Conservation (phyloP, 352 stramenopile genomes). For the Plasmopara halstedii region DNA sequence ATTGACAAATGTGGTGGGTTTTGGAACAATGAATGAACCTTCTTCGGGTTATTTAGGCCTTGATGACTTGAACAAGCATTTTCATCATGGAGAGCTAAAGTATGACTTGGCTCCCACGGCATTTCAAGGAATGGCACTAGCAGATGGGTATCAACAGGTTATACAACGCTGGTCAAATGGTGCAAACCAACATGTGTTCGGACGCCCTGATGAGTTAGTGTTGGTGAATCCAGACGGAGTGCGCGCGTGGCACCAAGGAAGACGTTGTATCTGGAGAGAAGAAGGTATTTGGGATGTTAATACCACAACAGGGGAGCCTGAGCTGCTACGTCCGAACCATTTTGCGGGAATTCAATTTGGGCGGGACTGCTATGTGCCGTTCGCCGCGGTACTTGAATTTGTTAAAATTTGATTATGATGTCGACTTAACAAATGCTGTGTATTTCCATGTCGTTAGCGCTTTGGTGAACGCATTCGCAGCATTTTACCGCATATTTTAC, state of each 20-base stretch:
- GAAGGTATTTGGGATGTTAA: slow-evolving; percentile 76
- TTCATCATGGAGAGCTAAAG: slow-evolving; percentile 54
- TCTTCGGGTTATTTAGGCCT: slow-evolving; percentile 71
- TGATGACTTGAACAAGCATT: slow-evolving; percentile 43
- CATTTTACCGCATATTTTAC: slow-evolving; percentile 48
- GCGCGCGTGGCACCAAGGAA: slow-evolving; percentile 61
- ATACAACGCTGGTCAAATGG: slow-evolving; percentile 73
- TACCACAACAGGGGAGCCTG: slow-evolving; percentile 21
- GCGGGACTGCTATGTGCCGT: slow-evolving; percentile 77
- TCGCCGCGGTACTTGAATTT: slow-evolving; percentile 34
- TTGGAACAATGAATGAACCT: slow-evolving; percentile 91
- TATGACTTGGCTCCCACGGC: slow-evolving; percentile 68
- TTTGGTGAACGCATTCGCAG: slow-evolving; percentile 51
- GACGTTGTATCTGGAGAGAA: slow-evolving; percentile 72
- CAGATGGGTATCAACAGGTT: slow-evolving; percentile 44
- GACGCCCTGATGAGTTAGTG: slow-evolving; percentile 35
- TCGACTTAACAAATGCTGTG: slow-evolving; percentile 3
- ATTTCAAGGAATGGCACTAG: slow-evolving; percentile 78
- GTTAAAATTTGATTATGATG: background rate
- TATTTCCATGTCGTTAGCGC: slow-evolving; percentile 17
- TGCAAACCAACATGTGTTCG: slow-evolving; percentile 65
- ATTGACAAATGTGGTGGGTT: slow-evolving; percentile 80
- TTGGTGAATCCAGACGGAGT: slow-evolving; percentile 41
- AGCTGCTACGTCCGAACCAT: slow-evolving; percentile 52
- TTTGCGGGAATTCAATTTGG: slow-evolving; percentile 72